These are phyloP conservation scores for Tillandsia leiboldiana DNA, from an alignment of 176 grass and related monocot species.

Conservation along the genomic window DNA sequence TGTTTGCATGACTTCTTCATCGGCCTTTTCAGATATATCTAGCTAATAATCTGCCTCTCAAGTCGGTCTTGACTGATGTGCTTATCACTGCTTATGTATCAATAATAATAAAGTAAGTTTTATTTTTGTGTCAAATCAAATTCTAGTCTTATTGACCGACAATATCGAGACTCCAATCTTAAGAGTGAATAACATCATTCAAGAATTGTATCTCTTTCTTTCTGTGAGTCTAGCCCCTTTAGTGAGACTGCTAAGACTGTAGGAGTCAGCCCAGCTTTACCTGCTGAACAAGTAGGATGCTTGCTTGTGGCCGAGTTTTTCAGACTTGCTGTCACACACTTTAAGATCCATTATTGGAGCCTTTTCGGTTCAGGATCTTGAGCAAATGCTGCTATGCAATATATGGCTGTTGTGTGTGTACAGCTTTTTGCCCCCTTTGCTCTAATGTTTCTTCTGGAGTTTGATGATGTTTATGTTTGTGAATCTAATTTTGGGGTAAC, in stretches of 20 bases:
- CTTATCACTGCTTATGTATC: conserved; percentile 62
- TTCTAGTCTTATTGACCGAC: no score
- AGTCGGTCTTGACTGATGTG: conserved; percentile 63
- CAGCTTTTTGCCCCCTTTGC: no score
- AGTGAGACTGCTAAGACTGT: conserved; percentile 47
- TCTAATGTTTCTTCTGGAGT: no score
- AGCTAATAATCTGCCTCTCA: conserved; percentile 68
- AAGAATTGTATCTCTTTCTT: background rate
- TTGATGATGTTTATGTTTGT: no score
- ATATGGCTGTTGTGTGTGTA: no score
- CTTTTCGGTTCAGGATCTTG: conserved; percentile 42
- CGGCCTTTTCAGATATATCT: conserved; percentile 53
- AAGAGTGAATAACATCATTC: background rate
- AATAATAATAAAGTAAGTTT: conserved; percentile 57
- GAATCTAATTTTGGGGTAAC: no score
- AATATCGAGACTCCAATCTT: no score
- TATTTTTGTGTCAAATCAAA: background rate
- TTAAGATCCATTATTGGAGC: conserved; percentile 72
- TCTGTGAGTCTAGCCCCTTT: conserved; percentile 46
- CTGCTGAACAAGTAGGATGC: conserved; percentile 56
- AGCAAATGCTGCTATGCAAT: background rate
- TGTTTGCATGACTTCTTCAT: conserved; percentile 12
- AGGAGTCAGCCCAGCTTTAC: conserved; percentile 46
- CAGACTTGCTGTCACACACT: conserved; percentile 55
- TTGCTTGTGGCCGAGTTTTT: conserved; percentile 72